Conservation (phyloP, 306 rosid species). For the Prunus salicina region DNA sequence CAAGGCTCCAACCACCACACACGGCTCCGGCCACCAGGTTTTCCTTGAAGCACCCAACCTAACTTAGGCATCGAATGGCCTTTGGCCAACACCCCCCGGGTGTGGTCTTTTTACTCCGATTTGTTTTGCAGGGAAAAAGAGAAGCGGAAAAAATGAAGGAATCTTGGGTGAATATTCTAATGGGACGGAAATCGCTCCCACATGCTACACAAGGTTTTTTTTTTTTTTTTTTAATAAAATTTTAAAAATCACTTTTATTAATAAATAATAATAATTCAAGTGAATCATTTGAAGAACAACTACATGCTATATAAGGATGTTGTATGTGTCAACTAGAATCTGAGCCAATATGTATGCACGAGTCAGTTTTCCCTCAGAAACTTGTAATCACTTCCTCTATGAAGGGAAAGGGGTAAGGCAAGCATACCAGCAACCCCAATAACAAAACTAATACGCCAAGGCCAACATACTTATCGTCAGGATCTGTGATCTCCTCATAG, state of each 20-base stretch:
- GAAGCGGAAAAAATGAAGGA: no score
- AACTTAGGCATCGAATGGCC: no score
- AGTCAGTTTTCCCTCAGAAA: conserved; percentile 25
- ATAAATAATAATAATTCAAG: background rate
- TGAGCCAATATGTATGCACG: conserved; percentile 2
- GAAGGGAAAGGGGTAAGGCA: conserved; percentile 95
- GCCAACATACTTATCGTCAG: conserved; percentile 73
- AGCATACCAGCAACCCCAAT: conserved; percentile 85
- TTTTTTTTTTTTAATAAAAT: background rate
- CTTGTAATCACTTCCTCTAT: conserved; percentile 50
- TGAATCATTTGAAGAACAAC: background rate
- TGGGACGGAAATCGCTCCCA: no score
- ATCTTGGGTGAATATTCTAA: no score
- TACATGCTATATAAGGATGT: background rate
- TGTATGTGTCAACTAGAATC: conserved; percentile 6
- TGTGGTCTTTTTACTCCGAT: no score
- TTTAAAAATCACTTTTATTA: background rate
- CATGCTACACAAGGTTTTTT: background rate
- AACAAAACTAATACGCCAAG: conserved; percentile 75
- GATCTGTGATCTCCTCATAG: conserved; percentile 82
- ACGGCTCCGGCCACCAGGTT: no score
- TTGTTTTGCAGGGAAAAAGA: no score
- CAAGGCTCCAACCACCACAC: no score
- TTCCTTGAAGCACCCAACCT: no score
- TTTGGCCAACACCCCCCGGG: no score